Base-by-base conservation (phyloP, 306 rosid genomes). In the Ziziphus jujuba region DNA sequence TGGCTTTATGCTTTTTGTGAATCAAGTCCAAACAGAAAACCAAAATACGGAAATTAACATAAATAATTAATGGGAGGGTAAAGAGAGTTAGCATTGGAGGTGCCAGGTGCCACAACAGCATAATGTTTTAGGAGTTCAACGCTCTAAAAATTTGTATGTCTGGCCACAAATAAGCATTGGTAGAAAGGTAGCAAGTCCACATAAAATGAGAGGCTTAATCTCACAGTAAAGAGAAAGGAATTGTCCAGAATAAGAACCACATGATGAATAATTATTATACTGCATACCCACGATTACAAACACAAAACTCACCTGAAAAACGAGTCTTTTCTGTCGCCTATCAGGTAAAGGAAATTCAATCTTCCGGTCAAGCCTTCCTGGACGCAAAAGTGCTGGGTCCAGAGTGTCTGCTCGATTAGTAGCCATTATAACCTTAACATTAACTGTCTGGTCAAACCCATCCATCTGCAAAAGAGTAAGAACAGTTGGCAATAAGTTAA, bases 341-440 rank as follows among this genome's bases (percentile, higher is more conserved):
- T 95, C 99, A 17, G 99, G 99, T 72, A 90, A 79, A 53, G 99
- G 99, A 75, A 95, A 95, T 78, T 95, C 99, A 56, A 95, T 95
- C 79, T 95, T 95, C 13, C 99, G 82, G 70, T 95, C 99, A 60
- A 95, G 97, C 71, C 99, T 85, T 76, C 99, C 99, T 53, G 99
- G 99, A 80, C 99, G 99, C 59, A 90, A 74, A 55, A 95, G 91
- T 56, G 99, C 99, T 67, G 99, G 99, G 61, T 95, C 99, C 83
- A 95, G 74, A 7, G 99, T 95, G 84, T 95, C 99, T 34, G 99
- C 99, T 35, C 99, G 84, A 59, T 95, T 95, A 52, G 99, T 95
- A 67, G 99, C 99, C 99, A 95, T 95, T 52, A 95, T 95, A 59
- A 95, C 99, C 79, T 95, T 95, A 47, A 95, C 99, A 77, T 95